Base-by-base conservation (phyloP, 73 alveolate genomes). In the Urostyla sp. region DNA sequence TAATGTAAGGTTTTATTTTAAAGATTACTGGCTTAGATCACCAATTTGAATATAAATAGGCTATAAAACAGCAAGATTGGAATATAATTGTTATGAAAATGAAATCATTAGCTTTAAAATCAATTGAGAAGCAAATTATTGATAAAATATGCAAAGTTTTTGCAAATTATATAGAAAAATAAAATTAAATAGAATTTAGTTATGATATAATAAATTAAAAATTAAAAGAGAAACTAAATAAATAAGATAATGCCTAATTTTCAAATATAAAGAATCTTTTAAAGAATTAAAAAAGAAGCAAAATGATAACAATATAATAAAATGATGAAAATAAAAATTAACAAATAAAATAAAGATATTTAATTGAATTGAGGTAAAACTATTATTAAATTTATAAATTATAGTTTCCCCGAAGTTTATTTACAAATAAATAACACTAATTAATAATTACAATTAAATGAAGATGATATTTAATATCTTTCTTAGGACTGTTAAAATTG, bases 381-480 rank as follows among this genome's bases (percentile, higher is more conserved):
- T 16, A 18, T 11, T 20, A n/a, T 54, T 30, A 58, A 58, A 18
- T 58, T 58, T 4, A 10, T 31, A 31, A 8, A n/a, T 58, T 26
- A 23, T 58, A 58, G 75, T 6, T 58, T 28, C 24, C 79, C 79
- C 5, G 6, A 11, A 28, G 79, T 49, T 10, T 43, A 38, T 8
- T 40, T 63, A 38, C 21, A 2, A 16, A 21, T 63, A 50, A 48
- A 63, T 38, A 60, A 50, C 24, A 13, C 27, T 43, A 15, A 10
- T 2, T 21, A 24, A 34, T 1, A 11, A 16, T 43, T 21, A 63
- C 58, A 46, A 43, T 43, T 63, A 15, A 11, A 7, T 38, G 79
- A 63, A 23, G 79, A 40, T 38, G 79, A 63, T 38, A 43, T 57
- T 40, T 57, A 63, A 43, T 63, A 63, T 38, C 28, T 63, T 7